Percentiles rank a stretch among this genome's conserved stretches.
These are phyloP conservation scores for Tanacetum coccineum DNA, from an alignment of 129 eudicot genomes.

Conservation along the genomic window DNA sequence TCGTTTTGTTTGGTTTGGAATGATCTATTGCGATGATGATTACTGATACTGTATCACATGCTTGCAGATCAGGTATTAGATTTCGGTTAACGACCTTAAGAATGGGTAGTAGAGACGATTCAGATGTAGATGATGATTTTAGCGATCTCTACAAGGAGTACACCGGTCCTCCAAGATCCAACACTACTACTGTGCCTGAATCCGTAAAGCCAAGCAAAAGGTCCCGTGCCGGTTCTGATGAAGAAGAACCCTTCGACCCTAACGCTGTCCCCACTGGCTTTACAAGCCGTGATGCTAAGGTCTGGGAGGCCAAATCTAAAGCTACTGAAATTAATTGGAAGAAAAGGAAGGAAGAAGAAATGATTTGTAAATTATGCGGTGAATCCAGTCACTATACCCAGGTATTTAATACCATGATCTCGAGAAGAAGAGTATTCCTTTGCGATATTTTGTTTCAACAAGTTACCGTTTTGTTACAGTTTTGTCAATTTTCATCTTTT, in stretches of 20 bases:
- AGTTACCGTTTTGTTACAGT: not conserved
- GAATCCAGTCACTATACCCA: conserved; percentile 97
- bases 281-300: conserved; percentile 97
- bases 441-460: too few relatives aligned
- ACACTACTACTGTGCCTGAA: conserved; percentile 38
- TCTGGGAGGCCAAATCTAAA: conserved; percentile 99
- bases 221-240: conserved; percentile 74
- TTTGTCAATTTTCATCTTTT: not conserved
- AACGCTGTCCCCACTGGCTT: conserved; percentile 99
- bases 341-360: conserved; percentile 95
- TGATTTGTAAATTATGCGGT: conserved; percentile 97
- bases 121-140: conserved; percentile 88
- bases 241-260: conserved; percentile 79
- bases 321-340: conserved; percentile 99
- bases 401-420: conserved; percentile 38
- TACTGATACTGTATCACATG: conserved; percentile 5
- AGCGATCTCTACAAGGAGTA: conserved; percentile 92
- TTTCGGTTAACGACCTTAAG: conserved; percentile 5
- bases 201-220: conserved; percentile 47
- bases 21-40: conserved; percentile 3
- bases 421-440: not conserved
- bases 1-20: too few relatives aligned
- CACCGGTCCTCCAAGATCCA: conserved; percentile 81
- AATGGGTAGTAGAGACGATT: conserved; percentile 65
- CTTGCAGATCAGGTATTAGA: conserved; percentile 24